Base-by-base conservation (phyloP, 1,284 basidiomycete species). In the Fomitopsis palustris region DNA sequence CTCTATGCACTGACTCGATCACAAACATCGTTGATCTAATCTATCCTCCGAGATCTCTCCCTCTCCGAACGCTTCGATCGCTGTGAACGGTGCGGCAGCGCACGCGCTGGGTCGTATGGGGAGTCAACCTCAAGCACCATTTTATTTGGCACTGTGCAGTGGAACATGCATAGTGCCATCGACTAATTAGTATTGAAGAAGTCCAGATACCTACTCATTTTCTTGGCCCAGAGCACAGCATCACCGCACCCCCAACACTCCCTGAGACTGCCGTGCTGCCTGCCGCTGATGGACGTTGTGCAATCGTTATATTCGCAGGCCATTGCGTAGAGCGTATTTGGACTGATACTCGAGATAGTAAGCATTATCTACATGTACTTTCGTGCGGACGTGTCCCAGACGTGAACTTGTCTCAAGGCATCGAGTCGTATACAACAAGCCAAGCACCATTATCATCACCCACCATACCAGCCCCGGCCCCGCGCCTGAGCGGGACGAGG, bases 1-100 rank as follows among this genome's bases (percentile, higher is more conserved):
- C 38, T 35, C 42, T 51, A 23, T 23, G 52, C n/a, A 21, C 54
- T 61, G 60, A 61, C 60, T 61, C 60, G 60, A 61, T 61, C 54
- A 41, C 52, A 45, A 23, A 35, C 21, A 53, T 39, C 23, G 37
- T 31, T 58, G 49, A 61, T 61, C 57, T 61, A 39, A 61, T 59
- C 60, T 45, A 3, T 25, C 6, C 43, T 12, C 43, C 43, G 43
- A 45, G 43, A 45, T 45, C 43, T 45, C 23, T 27, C 43, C 43
- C 27, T 23, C n/a, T 19, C 19, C 41, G 31, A 33, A 1, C 31
- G 12, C 31, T 10, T 33, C 38, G 38, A 39, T 39, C 38, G 38
- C 38, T 6, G n/a, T n/a, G n/a, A n/a, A n/a, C n/a, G n/a, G n/a
- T n/a, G n/a, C n/a, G n/a, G n/a, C n/a, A n/a, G n/a, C n/a, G n/a